A percentile compares a stretch with the other conserved stretches of the same genome.
These are phyloP conservation scores for Yarrowia sp. DNA, from an alignment of 805 yeast genomes.

Conservation along the genomic window DNA sequence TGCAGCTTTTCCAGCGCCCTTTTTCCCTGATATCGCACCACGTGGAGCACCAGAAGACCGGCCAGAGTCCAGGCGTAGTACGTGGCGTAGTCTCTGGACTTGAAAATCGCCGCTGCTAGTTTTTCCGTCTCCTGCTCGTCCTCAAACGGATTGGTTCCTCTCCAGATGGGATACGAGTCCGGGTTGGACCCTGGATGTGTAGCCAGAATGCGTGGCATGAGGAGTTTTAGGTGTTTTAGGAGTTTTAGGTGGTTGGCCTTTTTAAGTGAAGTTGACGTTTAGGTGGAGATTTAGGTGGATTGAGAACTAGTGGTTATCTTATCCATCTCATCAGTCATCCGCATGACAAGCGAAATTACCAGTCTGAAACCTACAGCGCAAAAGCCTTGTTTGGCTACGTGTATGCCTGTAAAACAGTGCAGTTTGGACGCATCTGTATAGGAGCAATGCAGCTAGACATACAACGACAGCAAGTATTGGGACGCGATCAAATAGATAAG, in stretches of 20 bases:
- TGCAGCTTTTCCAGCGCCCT: background rate
- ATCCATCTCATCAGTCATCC: conserved; percentile 12
- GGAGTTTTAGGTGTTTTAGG: background rate
- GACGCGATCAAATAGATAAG: too few species aligned
- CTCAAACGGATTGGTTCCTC: conserved; percentile 10
- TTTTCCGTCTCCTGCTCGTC: background rate
- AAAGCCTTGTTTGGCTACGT: background rate
- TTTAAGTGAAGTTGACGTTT: too few species aligned
- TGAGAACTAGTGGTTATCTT: background rate
- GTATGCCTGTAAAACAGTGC: background rate
- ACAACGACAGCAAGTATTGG: too few species aligned
- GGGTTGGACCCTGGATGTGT: background rate
- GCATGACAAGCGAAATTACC: background rate
- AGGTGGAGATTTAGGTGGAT: too few species aligned
- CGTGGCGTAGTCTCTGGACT: background rate
- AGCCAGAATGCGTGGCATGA: conserved; percentile 21
- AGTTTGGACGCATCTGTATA: background rate
- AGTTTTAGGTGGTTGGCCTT: background rate
- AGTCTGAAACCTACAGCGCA: conserved; percentile 3
- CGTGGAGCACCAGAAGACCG: conserved; percentile 7
- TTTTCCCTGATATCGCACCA: background rate
- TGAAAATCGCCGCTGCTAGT: background rate
- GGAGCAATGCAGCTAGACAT: too few species aligned
- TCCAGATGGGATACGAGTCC: background rate
- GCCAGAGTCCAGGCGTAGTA: background rate